Evolutionary conservation across 1,284 basidiomycete genomes (phyloP), one percentile per base, ranked within the genome.

Genomic region (Rhodotorula glutinis): DNA sequence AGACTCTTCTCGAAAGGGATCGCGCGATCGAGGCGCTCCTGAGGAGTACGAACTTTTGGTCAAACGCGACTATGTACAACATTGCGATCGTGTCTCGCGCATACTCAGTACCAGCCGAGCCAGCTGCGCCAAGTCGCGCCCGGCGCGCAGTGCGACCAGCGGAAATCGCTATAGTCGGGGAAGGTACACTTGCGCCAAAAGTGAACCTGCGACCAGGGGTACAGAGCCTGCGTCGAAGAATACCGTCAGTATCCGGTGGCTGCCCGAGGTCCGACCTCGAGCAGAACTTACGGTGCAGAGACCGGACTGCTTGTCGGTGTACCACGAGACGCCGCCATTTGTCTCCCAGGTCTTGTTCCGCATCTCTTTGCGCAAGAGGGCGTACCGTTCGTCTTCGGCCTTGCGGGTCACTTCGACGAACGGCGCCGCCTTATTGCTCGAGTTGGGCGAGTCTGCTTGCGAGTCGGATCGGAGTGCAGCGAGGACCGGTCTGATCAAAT

Each of bases 111-210:
- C 30, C 49, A 62, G 8, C 60, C 51, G 21, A 66, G 27, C 40
- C 51, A 66, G 25, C 38, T 49, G 41, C 60, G 29, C 65, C 55
- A 60, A 11, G 40, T 30, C 8, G 29, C 16, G 3, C 53, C 54
- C 29, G 10, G 17, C 1, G 19, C 14, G 27, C 44, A 41, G 55
- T 41, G 30, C 21, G 63, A 61, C 58, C 58, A 66, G 16, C 40
- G 25, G 29, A 70, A 70, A 57, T 65, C 66, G 51, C 29, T 29
- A 25, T 51, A 61, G 41, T 41, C 27, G 11, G 66, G 66, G 62
- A 56, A 70, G 17, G 65, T 61, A n/a, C 58, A 62, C n/a, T 38
- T 29, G n/a, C 70, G 65, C 70, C 70, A 72, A 65, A 73, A 73
- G 56, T 70, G 58, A 27, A 66, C 54, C 29, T 73, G 71, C 11